Base-by-base conservation (phyloP, 129 eudicot genomes). In the Saposhnikovia divaricata region DNA sequence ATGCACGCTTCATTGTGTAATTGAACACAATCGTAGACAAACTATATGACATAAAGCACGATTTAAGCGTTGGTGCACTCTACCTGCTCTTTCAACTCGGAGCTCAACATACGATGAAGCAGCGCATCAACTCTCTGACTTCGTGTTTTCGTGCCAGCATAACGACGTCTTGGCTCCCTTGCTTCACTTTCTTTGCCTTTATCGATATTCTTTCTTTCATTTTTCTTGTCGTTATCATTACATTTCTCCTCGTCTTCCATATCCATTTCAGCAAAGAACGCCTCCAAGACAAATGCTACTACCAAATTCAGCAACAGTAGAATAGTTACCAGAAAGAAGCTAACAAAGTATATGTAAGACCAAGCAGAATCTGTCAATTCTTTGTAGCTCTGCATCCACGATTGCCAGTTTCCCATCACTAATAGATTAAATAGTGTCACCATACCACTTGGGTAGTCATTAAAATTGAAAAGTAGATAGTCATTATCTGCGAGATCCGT, bases 371-470 rank as follows among this genome's bases (percentile, higher is more conserved):
- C 86, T n/a, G 97, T 89, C 88, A 96, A 80, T 31, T 61, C 88
- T 82, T 44, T 88, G 87, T 96, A 96, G 80, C 87, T 83, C 98
- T 92, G 87, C 97, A 90, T 89, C 99, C 99, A 96, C 3, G 43
- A 78, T 87, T 96, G 99, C 99, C 99, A 96, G 74, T 88, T 88
- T 61, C 97, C 97, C 98, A 92, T 57, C 72, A 96, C 99, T 46
- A 96, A 81, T 82, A 96, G 69, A 84, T 96, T 96, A 94, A 87
- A 96, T 59, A 93, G 93, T 31, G 97, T 96, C 85, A 96, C 97
- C 99, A 96, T 96, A 48, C 97, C 97, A 85, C 86, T 96, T 21
- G 98, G 95, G 86, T 90, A 96, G 89, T 96, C 98, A 77, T 96
- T 96, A 80, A 96, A 92, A 76, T 92, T 96, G 82, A 96, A 96